Conservation (phyloP, 148 eudicot genomes). For the Rhododendron vialii region DNA sequence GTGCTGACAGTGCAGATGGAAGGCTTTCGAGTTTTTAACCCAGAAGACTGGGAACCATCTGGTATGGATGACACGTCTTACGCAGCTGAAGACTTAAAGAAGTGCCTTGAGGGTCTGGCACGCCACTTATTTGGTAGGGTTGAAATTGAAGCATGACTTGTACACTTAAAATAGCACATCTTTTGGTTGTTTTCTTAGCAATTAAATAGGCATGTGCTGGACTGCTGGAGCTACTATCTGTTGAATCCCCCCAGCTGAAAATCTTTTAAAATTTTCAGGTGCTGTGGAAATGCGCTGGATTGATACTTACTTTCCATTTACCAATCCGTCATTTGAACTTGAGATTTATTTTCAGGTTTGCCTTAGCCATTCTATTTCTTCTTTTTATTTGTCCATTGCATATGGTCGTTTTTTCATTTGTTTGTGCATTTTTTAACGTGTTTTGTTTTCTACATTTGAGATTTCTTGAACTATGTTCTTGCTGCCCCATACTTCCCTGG, state of each 20-base stretch:
- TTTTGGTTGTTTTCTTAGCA: neutral
- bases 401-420: neutral
- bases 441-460: neutral
- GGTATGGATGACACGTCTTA: conserved; percentile 67
- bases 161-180: neutral
- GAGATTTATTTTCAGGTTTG: conserved; percentile 93
- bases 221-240: conserved; percentile 1
- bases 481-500: neutral
- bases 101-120: conserved; percentile 96
- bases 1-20: conserved; percentile 64
- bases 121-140: conserved; percentile 83
- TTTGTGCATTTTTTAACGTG: neutral
- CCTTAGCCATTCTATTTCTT: neutral
- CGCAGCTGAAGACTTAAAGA: conserved; percentile 80
- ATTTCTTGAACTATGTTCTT: neutral
- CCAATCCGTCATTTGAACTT: conserved; percentile 91
- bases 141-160: conserved; percentile 1
- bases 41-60: conserved; percentile 80
- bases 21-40: conserved; percentile 83
- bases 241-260: neutral
- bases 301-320: conserved; percentile 96
- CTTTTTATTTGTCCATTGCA: neutral
- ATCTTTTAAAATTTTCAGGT: conserved; percentile 41
- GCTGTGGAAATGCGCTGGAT: conserved; percentile 99
- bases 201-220: neutral